phyloP scores from a whole-genome alignment of 371 early-diverging fungal genomes.

The Mortierella sp. region DNA sequence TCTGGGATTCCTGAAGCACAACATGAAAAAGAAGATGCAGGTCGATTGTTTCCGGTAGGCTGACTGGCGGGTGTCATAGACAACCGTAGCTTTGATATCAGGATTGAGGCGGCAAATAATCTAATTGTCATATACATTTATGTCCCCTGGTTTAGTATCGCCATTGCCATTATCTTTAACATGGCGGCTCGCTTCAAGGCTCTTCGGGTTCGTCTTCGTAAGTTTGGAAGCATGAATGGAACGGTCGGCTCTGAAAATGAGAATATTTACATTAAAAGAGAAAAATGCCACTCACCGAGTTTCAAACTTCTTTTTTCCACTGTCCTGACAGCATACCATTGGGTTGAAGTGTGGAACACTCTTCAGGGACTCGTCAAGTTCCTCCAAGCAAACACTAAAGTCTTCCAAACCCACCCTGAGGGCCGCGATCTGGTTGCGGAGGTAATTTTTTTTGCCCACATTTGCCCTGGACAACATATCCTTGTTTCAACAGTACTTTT shows the following conservation, averaged over 20 bases:
- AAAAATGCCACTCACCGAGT: background rate
- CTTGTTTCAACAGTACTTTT: background rate
- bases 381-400: slow-evolving; percentile 57
- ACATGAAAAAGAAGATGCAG: slow-evolving; percentile 67
- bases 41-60: slow-evolving; percentile 65
- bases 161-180: slow-evolving; percentile 62
- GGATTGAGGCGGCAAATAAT: background rate
- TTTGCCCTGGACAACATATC: no score
- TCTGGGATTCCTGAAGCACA: slow-evolving; percentile 66
- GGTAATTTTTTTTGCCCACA: slow-evolving; percentile 31
- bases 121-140: background rate
- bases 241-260: background rate
- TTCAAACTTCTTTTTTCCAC: background rate
- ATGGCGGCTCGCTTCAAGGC: slow-evolving; percentile 59
- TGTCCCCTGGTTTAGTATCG: slow-evolving; percentile 43
- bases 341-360: slow-evolving; percentile 67
- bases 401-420: slow-evolving; percentile 47
- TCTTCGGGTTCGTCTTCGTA: slow-evolving; percentile 63
- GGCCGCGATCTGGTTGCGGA: slow-evolving; percentile 58
- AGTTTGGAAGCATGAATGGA: background rate
- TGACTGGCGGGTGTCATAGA: no score
- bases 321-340: slow-evolving; percentile 61
- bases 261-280: background rate
- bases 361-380: slow-evolving; percentile 62
- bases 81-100: background rate